phyloP scores from a whole-genome alignment of 257 asterid species.

The Nicotiana noctiflora region DNA sequence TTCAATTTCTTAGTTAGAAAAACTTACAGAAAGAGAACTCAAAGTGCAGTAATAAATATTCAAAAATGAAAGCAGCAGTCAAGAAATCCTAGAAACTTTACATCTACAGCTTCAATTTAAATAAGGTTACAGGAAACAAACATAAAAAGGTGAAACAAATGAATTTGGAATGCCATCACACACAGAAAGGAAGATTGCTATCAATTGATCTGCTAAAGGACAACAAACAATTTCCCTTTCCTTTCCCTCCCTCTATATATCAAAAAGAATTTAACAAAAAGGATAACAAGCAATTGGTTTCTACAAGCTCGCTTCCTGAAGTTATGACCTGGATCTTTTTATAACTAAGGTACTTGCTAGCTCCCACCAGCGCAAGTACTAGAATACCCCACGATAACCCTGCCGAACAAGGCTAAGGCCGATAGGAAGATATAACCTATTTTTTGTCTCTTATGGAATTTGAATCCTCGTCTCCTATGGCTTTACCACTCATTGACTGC shows the following conservation, averaged over 20 bases:
- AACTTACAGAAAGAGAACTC: not conserved
- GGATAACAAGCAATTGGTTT: no score
- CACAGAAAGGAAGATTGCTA: not conserved
- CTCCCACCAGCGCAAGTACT: not conserved
- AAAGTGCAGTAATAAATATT: not conserved
- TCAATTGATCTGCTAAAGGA: not conserved
- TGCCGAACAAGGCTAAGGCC: not conserved
- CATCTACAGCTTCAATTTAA: conserved; percentile 1
- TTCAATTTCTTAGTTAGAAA: not conserved
- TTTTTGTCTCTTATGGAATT: not conserved
- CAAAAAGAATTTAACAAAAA: no score
- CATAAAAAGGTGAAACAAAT: not conserved
- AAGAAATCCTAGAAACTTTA: not conserved
- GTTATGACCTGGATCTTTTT: not conserved
- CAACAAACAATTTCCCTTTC: not conserved
- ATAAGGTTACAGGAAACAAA: not conserved
- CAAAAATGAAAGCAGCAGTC: not conserved
- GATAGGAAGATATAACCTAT: not conserved
- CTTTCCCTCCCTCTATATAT: no score
- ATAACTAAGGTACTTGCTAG: not conserved
- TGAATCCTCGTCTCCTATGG: not conserved
- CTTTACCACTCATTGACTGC: not conserved
- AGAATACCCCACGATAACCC: not conserved
- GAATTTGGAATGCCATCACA: not conserved
- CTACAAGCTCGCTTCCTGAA: not conserved